These are phyloP conservation scores for Macrolepiota dolichaula DNA, from an alignment of 768 basidiomycete genomes.

Conservation along the genomic window DNA sequence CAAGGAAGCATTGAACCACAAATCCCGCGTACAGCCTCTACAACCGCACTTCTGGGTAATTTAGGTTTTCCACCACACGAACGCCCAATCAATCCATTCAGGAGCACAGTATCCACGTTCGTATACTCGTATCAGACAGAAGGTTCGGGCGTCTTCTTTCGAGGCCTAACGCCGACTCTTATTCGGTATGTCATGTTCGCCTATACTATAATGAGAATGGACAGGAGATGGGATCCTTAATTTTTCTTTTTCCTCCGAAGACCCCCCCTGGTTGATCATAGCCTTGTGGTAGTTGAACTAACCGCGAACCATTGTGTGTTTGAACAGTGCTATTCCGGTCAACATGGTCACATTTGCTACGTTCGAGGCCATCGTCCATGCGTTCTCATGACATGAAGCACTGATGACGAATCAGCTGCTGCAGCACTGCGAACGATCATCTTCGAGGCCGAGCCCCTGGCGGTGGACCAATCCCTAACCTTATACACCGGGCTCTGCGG, in stretches of 20 bases:
- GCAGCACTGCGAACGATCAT: constrained; percentile 7
- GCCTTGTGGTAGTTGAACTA: background rate
- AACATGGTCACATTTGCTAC: constrained; percentile 80
- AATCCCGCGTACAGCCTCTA: background rate
- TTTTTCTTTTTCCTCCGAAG: background rate
- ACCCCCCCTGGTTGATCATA: background rate
- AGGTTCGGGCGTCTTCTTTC: constrained; percentile 68
- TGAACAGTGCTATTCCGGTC: constrained; percentile 70
- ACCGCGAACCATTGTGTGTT: background rate
- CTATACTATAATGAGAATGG: background rate
- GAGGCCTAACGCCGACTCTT: constrained; percentile 77
- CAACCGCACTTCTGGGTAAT: constrained; percentile 14
- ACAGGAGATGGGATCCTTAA: background rate
- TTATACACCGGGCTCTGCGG: background rate
- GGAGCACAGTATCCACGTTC: constrained; percentile 56
- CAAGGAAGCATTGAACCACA: constrained; percentile 45
- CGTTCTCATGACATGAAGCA: constrained; percentile 19
- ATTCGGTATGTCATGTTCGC: constrained; percentile 51
- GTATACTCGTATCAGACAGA: constrained; percentile 58
- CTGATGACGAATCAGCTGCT: background rate
- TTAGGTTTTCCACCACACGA: background rate
- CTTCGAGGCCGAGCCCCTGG: constrained; percentile 10
- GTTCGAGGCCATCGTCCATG: constrained; percentile 59
- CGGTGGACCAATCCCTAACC: background rate
- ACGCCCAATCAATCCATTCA: constrained; percentile 46